Base-by-base conservation (phyloP, 1,139 yeast genomes). In the Protomyces arabidopsidicola region DNA sequence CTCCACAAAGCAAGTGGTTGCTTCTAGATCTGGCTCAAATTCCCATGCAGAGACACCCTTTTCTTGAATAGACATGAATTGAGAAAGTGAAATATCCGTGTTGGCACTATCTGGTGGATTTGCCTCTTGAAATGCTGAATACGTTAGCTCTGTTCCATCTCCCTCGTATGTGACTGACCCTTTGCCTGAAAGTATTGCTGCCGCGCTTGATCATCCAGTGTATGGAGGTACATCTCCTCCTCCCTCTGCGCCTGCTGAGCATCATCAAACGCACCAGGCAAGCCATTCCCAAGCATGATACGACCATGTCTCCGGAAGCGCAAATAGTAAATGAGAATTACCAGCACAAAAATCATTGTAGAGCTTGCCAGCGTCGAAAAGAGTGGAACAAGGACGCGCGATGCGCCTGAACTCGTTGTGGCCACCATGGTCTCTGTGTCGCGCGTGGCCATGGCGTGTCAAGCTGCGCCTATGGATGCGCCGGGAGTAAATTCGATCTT, bases 1-100 rank as follows among this genome's bases (percentile, higher is more conserved):
- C 63, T 84, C 81, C 22, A 91, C 87, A 66, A 82, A 70, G 82
- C 87, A 74, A 78, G 82, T 58, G 82, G 84, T 66, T 82, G 84
- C 16, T 78, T 72, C 72, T 55, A 75, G 72, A 71, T 90, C 91
- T 53, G 89, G 89, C 66, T 82, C 82, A 73, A 95, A 93, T 71
- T 90, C 95, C 95, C 95, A 93, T 0, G 98, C 98, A 35, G 82
- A 78, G 0, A 95, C 86, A 0, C 97, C 99, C 74, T 89, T 90
- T 71, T 95, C 98, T 71, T 90, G 96, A 42, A 93, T 89, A 34
- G 78, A 78, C 75, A 76, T 76, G 74, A 82, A 80, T 74, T 78
- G 76, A 74, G 77, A 74, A 75, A 82, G 67, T 58, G 75, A 72
- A 66, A 76, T 76, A 65, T 77, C 80, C 18, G 78, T 73, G 59